phyloP scores from a whole-genome alignment of 1,284 basidiomycete genomes.

The Acaromyces ingoldii region DNA sequence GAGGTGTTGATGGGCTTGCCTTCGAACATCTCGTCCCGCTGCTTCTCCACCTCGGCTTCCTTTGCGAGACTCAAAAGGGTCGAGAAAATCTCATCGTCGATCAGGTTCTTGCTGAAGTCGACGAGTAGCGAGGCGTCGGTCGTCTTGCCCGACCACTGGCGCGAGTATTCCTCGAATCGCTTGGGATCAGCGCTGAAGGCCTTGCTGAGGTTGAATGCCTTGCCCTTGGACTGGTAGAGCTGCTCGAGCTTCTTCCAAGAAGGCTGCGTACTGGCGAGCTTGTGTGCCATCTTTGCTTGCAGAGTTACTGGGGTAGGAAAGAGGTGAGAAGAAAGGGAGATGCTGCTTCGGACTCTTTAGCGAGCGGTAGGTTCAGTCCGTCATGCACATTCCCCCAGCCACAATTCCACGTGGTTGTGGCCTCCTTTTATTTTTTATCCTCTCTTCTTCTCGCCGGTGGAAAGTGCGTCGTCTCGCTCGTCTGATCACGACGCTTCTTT shows the following conservation, averaged over 20 bases:
- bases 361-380: too few species aligned
- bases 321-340: background rate
- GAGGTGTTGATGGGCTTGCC: conserved; percentile 98
- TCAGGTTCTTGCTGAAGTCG: conserved; percentile 94
- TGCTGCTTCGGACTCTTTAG: background rate
- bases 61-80: conserved; percentile 72
- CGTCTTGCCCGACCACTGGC: conserved; percentile 63
- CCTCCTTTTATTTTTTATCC: too few species aligned
- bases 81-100: conserved; percentile 72
- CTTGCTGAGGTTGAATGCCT: conserved; percentile 76
- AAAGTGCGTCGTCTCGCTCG: too few species aligned
- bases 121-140: conserved; percentile 76
- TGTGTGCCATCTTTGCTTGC: background rate
- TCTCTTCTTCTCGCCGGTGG: too few species aligned
- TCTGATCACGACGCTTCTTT: too few species aligned
- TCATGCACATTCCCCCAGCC: too few species aligned
- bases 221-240: conserved; percentile 71
- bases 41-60: conserved; percentile 79
- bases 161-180: conserved; percentile 81
- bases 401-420: too few species aligned
- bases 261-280: conserved; percentile 48
- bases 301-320: background rate
- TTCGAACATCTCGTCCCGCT: conserved; percentile 86
- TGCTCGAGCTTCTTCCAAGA: conserved; percentile 87
- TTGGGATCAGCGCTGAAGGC: conserved; percentile 82